Percentiles rank a stretch among this genome's conserved stretches.
Evolutionary conservation across 192 early-diverging fungal genomes (phyloP).

Genomic region (Physocladia obscura): DNA sequence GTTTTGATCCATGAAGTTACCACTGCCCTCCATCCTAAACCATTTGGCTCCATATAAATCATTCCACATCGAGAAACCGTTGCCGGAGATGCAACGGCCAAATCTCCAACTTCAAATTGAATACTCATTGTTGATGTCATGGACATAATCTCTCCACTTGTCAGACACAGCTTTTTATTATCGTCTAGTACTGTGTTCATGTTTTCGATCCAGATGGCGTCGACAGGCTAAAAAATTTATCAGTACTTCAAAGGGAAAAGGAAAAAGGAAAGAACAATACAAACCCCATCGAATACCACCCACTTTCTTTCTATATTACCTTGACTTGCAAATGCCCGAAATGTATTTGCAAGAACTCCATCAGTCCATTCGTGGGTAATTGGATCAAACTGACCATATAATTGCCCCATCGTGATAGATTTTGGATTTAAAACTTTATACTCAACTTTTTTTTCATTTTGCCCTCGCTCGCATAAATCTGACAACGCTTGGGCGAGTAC

Average conservation of each 20-base stretch:
- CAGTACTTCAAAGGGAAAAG: background rate
- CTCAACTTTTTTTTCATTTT: slow-evolving; percentile 56
- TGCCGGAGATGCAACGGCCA: slow-evolving; percentile 62
- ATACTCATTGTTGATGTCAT: slow-evolving; percentile 60
- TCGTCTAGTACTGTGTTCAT: slow-evolving; percentile 68
- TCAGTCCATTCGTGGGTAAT: slow-evolving; percentile 65
- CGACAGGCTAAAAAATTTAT: slow-evolving; percentile 40
- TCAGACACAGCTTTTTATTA: slow-evolving; percentile 64
- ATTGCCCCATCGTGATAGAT: slow-evolving; percentile 65
- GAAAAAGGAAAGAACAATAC: background rate
- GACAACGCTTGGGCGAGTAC: slow-evolving; percentile 53
- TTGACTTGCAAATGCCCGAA: slow-evolving; percentile 51
- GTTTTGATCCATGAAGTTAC: slow-evolving; percentile 55
- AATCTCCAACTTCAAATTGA: slow-evolving; percentile 61
- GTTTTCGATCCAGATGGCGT: slow-evolving; percentile 68
- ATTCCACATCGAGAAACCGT: slow-evolving; percentile 64
- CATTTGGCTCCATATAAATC: slow-evolving; percentile 64
- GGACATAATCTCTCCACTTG: slow-evolving; percentile 60
- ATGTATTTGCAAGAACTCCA: slow-evolving; percentile 58
- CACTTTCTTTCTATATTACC: slow-evolving; percentile 53
- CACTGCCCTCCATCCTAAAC: slow-evolving; percentile 56
- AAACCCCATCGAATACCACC: slow-evolving; percentile 61
- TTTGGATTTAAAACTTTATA: slow-evolving; percentile 59
- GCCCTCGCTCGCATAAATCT: slow-evolving; percentile 46
- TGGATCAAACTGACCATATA: slow-evolving; percentile 63